Base-by-base conservation (phyloP, 805 yeast species). In the Cyberlindnera meyerae region DNA sequence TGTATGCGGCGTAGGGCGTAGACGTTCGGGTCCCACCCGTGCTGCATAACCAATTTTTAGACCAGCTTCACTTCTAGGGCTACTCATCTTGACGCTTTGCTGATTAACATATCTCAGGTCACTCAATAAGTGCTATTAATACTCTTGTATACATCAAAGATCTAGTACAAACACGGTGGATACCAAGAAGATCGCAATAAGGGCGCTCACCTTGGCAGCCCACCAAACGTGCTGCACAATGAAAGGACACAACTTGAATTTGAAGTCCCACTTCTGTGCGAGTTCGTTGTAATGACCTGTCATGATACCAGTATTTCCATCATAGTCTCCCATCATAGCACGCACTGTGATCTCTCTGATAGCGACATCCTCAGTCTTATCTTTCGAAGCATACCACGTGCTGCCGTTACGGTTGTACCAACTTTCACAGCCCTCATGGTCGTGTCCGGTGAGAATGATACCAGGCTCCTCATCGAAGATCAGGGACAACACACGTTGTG, bases 301-400 rank as follows among this genome's bases (percentile, higher is more conserved):
- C 46, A 93, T 61, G 11, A 93, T 61, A 0, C 97, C 98, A 2
- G 88, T 74, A 50, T 82, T 84, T 3, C 98, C 98, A 40, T 80
- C 83, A 51, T 68, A 93, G 54, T 93, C 96, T 13, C 98, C 98
- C 97, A 93, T 93, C 78, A 90, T 83, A 13, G 96, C 77, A 39
- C 89, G 68, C 16, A 93, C 96, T 0, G 95, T 90, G 39, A 84
- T 65, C 60, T 90, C 97, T 39, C 77, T 68, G 11, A 87, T 62
- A 13, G 69, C 63, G n/a, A 55, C 51, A 14, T 52, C 58, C 24
- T 52, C 47, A 1, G 46, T 48, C 27, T 57, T 55, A 4, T 55
- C 51, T 44, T 74, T 77, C 0, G 74, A 57, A 0, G 88, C 83
- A 6, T 58, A 67, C 94, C 94, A 83, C 13, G 64, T 60, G 1